Conservation (phyloP, 768 basidiomycete species). For the Flagelloscypha sp. region DNA sequence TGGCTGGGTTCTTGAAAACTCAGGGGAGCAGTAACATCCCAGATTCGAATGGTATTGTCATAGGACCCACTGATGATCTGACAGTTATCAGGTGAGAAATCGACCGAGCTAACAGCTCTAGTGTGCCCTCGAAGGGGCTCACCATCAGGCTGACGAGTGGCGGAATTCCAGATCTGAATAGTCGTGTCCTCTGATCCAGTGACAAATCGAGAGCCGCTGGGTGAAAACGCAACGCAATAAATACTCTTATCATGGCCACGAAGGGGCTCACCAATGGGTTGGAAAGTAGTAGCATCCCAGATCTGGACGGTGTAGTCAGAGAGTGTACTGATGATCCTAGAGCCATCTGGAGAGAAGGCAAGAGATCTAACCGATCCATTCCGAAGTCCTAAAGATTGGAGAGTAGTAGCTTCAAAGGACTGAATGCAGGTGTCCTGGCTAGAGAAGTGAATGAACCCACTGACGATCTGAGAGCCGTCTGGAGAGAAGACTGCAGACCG, state of each 20-base stretch:
- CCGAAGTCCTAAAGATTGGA: too few species aligned
- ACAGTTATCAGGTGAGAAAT: slow-evolving; percentile 16
- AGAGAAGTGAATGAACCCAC: too few species aligned
- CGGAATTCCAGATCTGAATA: slow-evolving; percentile 7
- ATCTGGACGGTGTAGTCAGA: slow-evolving; percentile 5
- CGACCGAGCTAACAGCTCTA: slow-evolving; percentile 11
- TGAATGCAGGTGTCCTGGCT: too few species aligned
- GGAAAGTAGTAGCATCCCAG: slow-evolving; percentile 10
- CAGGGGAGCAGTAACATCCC: slow-evolving; percentile 15
- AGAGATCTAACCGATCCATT: slow-evolving; percentile 1
- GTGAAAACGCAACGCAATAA: slow-evolving; percentile 3
- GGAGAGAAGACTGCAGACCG: too few species aligned
- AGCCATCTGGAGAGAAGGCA: slow-evolving; percentile 10
- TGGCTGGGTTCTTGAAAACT: too few species aligned
- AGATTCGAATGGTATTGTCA: slow-evolving; percentile 19
- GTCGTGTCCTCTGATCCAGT: neutral
- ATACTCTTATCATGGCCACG: slow-evolving; percentile 3
- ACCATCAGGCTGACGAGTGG: slow-evolving; percentile 1
- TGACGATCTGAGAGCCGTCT: too few species aligned
- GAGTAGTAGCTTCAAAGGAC: too few species aligned
- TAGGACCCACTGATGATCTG: slow-evolving; percentile 16
- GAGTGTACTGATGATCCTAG: slow-evolving; percentile 5
- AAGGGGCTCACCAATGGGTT: neutral
- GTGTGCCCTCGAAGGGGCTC: slow-evolving; percentile 11
- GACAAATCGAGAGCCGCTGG: slow-evolving; percentile 1